Evolutionary conservation across 1,139 yeast species (phyloP).

Genomic region (Blastobotrys indianensis): DNA sequence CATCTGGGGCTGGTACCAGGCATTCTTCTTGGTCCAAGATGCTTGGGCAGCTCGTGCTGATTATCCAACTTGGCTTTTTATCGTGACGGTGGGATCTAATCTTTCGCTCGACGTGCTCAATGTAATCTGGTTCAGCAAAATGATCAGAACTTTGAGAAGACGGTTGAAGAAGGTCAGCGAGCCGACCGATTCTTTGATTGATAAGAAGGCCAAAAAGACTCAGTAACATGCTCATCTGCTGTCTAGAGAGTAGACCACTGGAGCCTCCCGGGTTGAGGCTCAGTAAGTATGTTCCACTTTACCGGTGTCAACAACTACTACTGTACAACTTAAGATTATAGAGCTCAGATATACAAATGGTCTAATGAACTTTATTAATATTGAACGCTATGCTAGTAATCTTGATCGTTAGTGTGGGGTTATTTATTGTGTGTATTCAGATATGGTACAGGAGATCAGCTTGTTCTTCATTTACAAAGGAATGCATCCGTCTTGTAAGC

Average conservation of each 20-base stretch:
- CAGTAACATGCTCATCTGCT: too few species aligned
- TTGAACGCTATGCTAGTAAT: too few species aligned
- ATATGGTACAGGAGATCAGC: too few species aligned
- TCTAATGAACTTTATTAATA: not conserved
- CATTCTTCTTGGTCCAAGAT: constrained; percentile 30
- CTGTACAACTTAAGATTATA: too few species aligned
- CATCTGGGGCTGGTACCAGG: constrained; percentile 83
- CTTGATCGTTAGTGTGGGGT: too few species aligned
- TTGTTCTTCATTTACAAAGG: constrained; percentile 3
- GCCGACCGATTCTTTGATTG: not conserved
- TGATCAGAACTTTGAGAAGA: constrained; percentile 55
- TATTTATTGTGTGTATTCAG: too few species aligned
- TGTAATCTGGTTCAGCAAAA: constrained; percentile 59
- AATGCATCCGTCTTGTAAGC: constrained; percentile 24
- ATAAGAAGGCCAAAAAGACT: not conserved
- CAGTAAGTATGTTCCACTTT: too few species aligned
- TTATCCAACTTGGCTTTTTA: constrained; percentile 40
- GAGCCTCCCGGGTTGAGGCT: too few species aligned
- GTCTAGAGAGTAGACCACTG: too few species aligned
- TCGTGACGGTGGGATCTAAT: constrained; percentile 55
- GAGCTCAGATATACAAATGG: too few species aligned
- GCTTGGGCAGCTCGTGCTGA: constrained; percentile 16
- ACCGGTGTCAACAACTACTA: too few species aligned
- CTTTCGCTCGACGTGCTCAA: constrained; percentile 62
- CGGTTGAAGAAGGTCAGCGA: constrained; percentile 5